Conservation (phyloP, 2,329 filamentous ascomycete species). For the Byssoonygena ceratinophila region DNA sequence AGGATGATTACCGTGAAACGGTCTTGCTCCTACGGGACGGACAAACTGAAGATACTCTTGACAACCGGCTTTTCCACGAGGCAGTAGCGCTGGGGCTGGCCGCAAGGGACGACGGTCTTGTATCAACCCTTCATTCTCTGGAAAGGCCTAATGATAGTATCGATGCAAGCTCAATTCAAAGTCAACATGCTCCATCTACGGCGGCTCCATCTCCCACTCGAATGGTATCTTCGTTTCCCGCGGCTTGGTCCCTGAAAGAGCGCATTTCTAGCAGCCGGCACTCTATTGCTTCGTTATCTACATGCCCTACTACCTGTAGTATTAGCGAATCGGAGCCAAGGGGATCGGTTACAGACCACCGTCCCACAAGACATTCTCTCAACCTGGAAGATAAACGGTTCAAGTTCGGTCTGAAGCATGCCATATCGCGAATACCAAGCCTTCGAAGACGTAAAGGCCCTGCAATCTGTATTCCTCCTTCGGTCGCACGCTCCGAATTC, state of each 20-base stretch:
- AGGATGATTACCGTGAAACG: slow-evolving; percentile 9
- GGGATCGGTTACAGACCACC: slow-evolving; percentile 13
- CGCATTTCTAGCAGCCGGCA: slow-evolving; percentile 26
- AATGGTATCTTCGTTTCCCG: slow-evolving; percentile 27
- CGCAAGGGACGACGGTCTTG: slow-evolving; percentile 20
- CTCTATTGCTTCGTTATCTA: slow-evolving; percentile 32
- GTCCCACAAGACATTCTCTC: slow-evolving; percentile 19
- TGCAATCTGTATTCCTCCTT: background rate
- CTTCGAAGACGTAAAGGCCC: slow-evolving; percentile 11
- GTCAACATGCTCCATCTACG: slow-evolving; percentile 14
- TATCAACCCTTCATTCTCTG: slow-evolving; percentile 16
- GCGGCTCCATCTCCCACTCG: slow-evolving; percentile 24
- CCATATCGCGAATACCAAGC: slow-evolving; percentile 13
- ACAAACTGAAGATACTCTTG: slow-evolving; percentile 30
- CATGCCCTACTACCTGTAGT: slow-evolving; percentile 32
- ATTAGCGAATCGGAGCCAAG: slow-evolving; percentile 26
- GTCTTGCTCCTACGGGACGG: slow-evolving; percentile 10
- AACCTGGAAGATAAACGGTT: slow-evolving; percentile 17
- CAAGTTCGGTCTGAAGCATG: slow-evolving; percentile 14
- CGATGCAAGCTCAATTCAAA: background rate
- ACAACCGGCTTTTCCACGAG: slow-evolving; percentile 30
- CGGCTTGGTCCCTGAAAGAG: slow-evolving; percentile 16
- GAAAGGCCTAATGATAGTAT: background rate
- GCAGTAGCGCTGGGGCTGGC: slow-evolving; percentile 31
- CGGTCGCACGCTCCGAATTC: background rate